A percentile compares a stretch with the other conserved stretches of the same genome.
Conservation (phyloP, 495 filamentous ascomycete species). For the Tuber brumale region DNA sequence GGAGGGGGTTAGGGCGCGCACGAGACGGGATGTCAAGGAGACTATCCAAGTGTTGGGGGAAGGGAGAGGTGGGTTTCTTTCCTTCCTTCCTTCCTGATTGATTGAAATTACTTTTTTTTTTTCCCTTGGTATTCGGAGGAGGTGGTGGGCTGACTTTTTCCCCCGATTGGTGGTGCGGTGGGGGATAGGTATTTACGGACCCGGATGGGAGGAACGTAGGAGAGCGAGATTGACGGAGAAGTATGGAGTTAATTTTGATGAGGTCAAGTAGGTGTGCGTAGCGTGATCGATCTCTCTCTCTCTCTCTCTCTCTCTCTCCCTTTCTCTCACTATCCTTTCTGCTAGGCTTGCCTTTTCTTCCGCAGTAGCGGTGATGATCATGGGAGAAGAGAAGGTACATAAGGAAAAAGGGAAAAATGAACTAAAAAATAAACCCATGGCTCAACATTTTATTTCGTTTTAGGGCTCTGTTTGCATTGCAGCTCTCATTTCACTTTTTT, state of each 20-base stretch:
- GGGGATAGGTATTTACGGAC: constrained; percentile 64
- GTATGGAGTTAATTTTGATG: constrained; percentile 77
- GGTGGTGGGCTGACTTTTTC: not conserved
- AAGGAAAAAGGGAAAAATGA: not conserved
- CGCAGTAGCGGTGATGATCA: not conserved
- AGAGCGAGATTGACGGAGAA: constrained; percentile 75
- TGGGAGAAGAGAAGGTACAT: not conserved
- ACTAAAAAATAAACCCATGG: not conserved
- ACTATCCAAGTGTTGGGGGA: constrained; percentile 79
- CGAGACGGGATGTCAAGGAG: constrained; percentile 71
- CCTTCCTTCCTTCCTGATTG: too few species aligned
- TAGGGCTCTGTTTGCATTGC: not conserved
- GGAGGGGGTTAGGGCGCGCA: constrained; percentile 64
- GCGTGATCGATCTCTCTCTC: not conserved
- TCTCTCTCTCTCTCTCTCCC: not conserved
- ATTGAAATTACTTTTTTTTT: not conserved
- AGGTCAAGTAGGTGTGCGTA: constrained; percentile 41
- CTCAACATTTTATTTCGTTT: not conserved
- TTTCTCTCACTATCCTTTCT: not conserved
- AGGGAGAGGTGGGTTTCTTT: constrained; percentile 36
- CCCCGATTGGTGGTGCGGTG: not conserved
- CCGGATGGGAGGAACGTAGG: constrained; percentile 82
- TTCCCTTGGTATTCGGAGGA: too few species aligned
- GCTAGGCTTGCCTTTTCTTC: not conserved
- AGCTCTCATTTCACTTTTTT: not conserved